Conservation (phyloP, 495 filamentous ascomycete genomes). For the Penicillium pulvis region DNA sequence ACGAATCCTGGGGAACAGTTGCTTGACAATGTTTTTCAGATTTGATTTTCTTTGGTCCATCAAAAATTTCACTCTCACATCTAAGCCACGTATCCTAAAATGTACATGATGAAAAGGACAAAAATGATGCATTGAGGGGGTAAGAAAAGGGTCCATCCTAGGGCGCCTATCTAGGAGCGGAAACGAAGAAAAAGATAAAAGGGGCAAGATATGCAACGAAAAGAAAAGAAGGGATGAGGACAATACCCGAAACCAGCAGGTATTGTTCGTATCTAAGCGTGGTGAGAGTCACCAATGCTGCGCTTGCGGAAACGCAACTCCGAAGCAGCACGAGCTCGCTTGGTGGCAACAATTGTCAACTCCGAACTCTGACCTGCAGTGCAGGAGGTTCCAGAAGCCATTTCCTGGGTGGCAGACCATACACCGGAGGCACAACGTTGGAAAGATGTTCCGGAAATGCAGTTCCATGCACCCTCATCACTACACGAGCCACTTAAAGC, state of each 20-base stretch:
- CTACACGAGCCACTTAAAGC: constrained; percentile 42
- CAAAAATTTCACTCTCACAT: constrained; percentile 5
- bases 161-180: constrained; percentile 9
- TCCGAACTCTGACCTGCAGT: constrained; percentile 48
- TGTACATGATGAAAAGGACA: constrained; percentile 27
- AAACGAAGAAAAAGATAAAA: constrained; percentile 16
- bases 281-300: constrained; percentile 20
- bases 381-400: constrained; percentile 64
- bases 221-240: constrained; percentile 6
- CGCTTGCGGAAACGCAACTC: constrained; percentile 39
- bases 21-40: not conserved
- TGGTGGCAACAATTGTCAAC: constrained; percentile 38
- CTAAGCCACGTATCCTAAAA: constrained; percentile 19
- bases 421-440: constrained; percentile 63
- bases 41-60: not conserved
- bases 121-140: constrained; percentile 20
- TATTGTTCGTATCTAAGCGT: constrained; percentile 24
- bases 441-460: constrained; percentile 59
- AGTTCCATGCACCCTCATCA: constrained; percentile 60
- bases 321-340: constrained; percentile 33
- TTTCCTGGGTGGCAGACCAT: constrained; percentile 55
- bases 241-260: constrained; percentile 26
- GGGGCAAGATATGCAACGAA: constrained; percentile 9
- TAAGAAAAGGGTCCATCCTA: constrained; percentile 23
- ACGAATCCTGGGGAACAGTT: not conserved